A percentile compares a stretch with the other conserved stretches of the same genome.
phyloP scores from a whole-genome alignment of 495 filamentous ascomycete species.

The Thermothielavioides terrestris region DNA sequence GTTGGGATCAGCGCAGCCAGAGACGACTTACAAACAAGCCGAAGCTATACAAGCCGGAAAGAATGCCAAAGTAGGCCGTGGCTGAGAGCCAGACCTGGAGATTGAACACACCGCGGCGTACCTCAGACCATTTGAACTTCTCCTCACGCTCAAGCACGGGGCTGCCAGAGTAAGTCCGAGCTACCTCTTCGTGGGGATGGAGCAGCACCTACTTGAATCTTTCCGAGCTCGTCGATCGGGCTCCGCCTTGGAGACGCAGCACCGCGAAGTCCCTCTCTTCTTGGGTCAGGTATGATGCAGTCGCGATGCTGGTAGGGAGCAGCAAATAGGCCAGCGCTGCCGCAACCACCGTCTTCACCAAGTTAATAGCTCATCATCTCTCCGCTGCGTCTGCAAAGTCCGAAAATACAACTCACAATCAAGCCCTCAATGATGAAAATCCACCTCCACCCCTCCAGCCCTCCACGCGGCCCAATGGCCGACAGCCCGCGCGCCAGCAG shows the following conservation, averaged over 20 bases:
- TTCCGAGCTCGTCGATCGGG: slow-evolving; percentile 19
- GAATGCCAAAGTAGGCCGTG: slow-evolving; percentile 36
- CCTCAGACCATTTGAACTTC: slow-evolving; percentile 57
- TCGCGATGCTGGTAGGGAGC: slow-evolving; percentile 50
- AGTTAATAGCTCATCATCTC: slow-evolving; percentile 9
- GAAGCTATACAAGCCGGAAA: slow-evolving; percentile 40
- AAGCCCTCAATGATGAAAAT: slow-evolving; percentile 44
- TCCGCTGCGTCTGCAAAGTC: background rate
- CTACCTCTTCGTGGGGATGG: background rate
- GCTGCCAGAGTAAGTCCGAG: slow-evolving; percentile 14
- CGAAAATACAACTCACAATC: slow-evolving; percentile 17
- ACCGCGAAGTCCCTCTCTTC: slow-evolving; percentile 38
- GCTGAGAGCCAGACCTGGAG: slow-evolving; percentile 48
- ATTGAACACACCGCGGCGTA: slow-evolving; percentile 49
- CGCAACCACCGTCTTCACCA: slow-evolving; percentile 41
- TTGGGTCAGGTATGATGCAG: slow-evolving; percentile 42
- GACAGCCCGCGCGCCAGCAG: slow-evolving; percentile 36
- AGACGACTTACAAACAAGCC: slow-evolving; percentile 45
- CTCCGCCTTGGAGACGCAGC: slow-evolving; percentile 29
- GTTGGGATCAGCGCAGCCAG: too few species aligned
- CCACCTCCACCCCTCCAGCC: slow-evolving; percentile 42
- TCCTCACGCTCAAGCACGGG: slow-evolving; percentile 36
- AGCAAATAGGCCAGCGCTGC: slow-evolving; percentile 46
- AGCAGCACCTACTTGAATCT: slow-evolving; percentile 29
- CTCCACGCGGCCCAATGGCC: slow-evolving; percentile 31